phyloP scores from a whole-genome alignment of 2,329 filamentous ascomycete genomes.

The Beauveria rudraprayagi region DNA sequence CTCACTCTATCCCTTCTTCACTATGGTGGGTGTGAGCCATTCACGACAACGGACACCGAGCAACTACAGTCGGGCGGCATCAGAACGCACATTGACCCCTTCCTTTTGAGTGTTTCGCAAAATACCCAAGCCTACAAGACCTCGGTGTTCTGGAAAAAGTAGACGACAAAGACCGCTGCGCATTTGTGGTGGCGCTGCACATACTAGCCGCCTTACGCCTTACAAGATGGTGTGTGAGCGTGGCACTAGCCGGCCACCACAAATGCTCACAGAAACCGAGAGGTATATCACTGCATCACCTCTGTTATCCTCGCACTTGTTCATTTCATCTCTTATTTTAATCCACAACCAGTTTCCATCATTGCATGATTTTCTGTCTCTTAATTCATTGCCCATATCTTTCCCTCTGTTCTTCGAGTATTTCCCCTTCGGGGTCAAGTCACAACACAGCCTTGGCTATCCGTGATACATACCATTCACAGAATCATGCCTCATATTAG shows the following conservation, averaged over 20 bases:
- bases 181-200: neutral
- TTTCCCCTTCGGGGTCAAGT: neutral
- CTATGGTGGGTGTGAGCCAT: neutral
- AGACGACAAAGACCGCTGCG: neutral
- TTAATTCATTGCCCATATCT: neutral
- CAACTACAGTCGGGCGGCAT: neutral
- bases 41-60: too few relatives aligned
- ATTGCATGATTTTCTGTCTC: neutral
- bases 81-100: neutral
- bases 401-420: neutral
- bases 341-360: neutral
- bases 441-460: neutral
- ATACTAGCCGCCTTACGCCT: neutral
- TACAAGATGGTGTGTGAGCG: neutral
- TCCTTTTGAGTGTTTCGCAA: too few relatives aligned
- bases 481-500: neutral
- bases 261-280: neutral
- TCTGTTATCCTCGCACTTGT: neutral
- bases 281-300: neutral
- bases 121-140: too few relatives aligned
- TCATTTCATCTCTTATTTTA: neutral
- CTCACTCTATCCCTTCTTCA: neutral
- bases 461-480: too few relatives aligned
- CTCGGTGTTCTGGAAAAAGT: neutral
- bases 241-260: neutral